phyloP scores from a whole-genome alignment of 1,139 yeast species.

The Casaregolazyma suthepensis region DNA sequence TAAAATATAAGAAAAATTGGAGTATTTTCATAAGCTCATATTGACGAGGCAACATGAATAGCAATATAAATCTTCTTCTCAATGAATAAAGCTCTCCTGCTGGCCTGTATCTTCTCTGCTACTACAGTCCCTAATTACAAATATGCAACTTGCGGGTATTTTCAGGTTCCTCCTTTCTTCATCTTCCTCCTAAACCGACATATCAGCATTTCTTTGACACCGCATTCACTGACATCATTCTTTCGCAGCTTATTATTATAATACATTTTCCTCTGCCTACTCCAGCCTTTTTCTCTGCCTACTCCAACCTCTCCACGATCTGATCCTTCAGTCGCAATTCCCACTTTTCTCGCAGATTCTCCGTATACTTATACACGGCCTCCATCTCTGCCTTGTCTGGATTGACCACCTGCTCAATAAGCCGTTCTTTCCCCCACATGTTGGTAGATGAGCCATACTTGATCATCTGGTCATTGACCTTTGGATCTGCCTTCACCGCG shows the following conservation, averaged over 20 bases:
- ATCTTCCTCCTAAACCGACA: no score
- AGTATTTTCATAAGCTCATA: no score
- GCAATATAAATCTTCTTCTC: no score
- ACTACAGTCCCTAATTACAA: no score
- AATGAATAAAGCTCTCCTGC: no score
- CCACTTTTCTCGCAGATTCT: slow-evolving; percentile 54
- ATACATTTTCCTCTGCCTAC: slow-evolving; percentile 10
- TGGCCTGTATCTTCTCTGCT: not conserved
- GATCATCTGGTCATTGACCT: slow-evolving; percentile 42
- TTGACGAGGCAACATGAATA: no score
- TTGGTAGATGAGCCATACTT: slow-evolving; percentile 75
- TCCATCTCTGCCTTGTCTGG: slow-evolving; percentile 54
- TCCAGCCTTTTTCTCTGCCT: slow-evolving; percentile 20
- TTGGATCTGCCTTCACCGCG: slow-evolving; percentile 44
- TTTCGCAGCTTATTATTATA: no score
- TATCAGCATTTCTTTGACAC: no score
- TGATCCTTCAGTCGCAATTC: slow-evolving; percentile 65
- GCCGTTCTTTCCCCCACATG: slow-evolving; percentile 57
- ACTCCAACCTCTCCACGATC: slow-evolving; percentile 39
- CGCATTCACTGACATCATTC: no score
- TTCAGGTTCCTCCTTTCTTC: not conserved
- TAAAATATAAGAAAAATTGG: no score
- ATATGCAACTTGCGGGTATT: not conserved
- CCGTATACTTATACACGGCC: slow-evolving; percentile 58
- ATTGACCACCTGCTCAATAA: slow-evolving; percentile 45